These are phyloP conservation scores for Debaryomycetaceae sp. DNA, from an alignment of 1,139 yeast genomes.

Conservation along the genomic window DNA sequence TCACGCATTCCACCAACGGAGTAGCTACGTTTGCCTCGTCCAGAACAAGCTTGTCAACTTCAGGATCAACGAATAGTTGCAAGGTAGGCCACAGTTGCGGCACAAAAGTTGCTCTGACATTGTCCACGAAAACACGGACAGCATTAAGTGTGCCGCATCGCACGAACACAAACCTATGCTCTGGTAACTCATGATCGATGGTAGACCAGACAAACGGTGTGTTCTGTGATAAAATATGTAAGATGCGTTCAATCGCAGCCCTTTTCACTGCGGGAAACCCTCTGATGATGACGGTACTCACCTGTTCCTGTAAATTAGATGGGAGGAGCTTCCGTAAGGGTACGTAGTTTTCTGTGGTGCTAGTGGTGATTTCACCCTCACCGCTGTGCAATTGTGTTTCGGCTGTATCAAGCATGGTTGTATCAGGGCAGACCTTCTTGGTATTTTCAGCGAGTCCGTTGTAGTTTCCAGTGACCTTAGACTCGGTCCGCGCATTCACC, in stretches of 20 bases:
- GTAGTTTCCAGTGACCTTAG: no score
- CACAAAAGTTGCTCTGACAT: slow-evolving; percentile 1
- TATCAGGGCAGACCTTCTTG: no score
- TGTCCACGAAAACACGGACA: slow-evolving; percentile 14
- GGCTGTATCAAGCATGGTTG: no score
- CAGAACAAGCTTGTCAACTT: slow-evolving; percentile 7
- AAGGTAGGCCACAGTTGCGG: slow-evolving; percentile 6
- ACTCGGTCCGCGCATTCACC: no score
- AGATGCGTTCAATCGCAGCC: slow-evolving; percentile 25
- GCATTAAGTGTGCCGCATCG: slow-evolving; percentile 17
- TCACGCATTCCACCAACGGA: slow-evolving; percentile 7
- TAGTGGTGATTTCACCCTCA: no score
- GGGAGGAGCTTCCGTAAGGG: slow-evolving; percentile 28
- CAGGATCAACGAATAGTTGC: slow-evolving; percentile 12
- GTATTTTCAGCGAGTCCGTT: no score
- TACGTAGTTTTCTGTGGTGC: no score
- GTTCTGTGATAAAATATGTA: no score
- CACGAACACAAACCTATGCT: slow-evolving; percentile 24
- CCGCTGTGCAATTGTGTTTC: no score
- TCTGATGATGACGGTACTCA: slow-evolving; percentile 30
- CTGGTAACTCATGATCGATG: slow-evolving; percentile 24
- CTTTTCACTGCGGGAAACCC: slow-evolving; percentile 30
- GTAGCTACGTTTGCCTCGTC: slow-evolving; percentile 4
- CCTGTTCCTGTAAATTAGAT: slow-evolving; percentile 31
- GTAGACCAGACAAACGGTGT: no score